These are phyloP conservation scores for Candida albicans DNA, from an alignment of 1,139 yeast genomes.

Conservation along the genomic window DNA sequence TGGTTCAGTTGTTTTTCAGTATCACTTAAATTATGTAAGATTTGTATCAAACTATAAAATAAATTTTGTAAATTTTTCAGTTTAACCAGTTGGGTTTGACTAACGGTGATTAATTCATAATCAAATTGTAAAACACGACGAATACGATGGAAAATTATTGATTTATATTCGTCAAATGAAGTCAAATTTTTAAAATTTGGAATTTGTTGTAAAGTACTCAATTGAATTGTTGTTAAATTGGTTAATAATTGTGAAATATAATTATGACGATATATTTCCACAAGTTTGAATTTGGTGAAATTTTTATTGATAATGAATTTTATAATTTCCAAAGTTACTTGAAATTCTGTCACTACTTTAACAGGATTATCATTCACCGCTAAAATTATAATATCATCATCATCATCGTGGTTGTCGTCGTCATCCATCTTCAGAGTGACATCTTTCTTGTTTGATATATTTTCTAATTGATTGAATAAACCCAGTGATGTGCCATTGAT, in stretches of 20 bases:
- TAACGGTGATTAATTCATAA: conserved; percentile 22
- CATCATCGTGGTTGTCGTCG: not conserved
- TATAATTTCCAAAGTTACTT: conserved; percentile 29
- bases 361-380: conserved; percentile 14
- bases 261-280: conserved; percentile 25
- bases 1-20: not conserved
- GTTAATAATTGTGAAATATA: conserved; percentile 24
- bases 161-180: conserved; percentile 8
- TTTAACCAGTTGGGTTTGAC: conserved; percentile 24
- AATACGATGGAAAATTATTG: conserved; percentile 29
- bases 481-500: too few relatives aligned
- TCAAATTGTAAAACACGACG: conserved; percentile 28
- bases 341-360: conserved; percentile 25
- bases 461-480: too few relatives aligned
- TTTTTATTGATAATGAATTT: conserved; percentile 27
- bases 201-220: conserved; percentile 14
- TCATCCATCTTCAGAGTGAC: not conserved
- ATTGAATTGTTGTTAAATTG: conserved; percentile 19
- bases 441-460: too few relatives aligned
- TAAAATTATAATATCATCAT: conserved; percentile 17
- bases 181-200: conserved; percentile 12
- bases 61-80: conserved; percentile 18
- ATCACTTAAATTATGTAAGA: not conserved
- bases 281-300: conserved; percentile 23
- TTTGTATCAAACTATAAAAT: conserved; percentile 2